Evolutionary conservation across 2,329 filamentous ascomycete species (phyloP), one percentile per base, ranked within the genome.

Genomic region (Pseudogymnoascus sp.): DNA sequence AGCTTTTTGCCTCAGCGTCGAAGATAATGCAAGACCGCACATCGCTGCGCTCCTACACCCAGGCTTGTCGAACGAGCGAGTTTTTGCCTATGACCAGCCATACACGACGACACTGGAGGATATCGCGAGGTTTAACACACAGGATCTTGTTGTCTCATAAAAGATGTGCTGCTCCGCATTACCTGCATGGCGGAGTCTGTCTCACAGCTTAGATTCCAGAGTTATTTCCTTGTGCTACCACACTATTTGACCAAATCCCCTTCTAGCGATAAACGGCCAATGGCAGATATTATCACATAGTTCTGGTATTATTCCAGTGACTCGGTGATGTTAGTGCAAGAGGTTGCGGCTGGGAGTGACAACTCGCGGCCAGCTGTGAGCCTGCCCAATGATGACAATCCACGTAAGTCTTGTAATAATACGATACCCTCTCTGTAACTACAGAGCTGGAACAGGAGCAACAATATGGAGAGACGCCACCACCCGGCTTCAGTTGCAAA

Each of bases 1-100:
- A 54, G 60, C 66, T 41, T 41, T 41, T 7, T 41, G 63, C 30
- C 47, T 71, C 4, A 61, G 69, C 38, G 38, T 41, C 11, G 38
- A 41, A 14, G 38, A 41, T 18, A 41, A 41, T 22, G 38, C 18
- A 8, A 20, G 38, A n/a, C 18, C 20, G 18, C 18, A 41, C 38
- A 41, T 41, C 14, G 38, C 38, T 18, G 8, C 38, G 18, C 38
- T 41, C 5, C 18, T 22, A 6, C 38, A 22, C 18, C 38, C 38
- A 7, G 18, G 4, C 11, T 18, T 41, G 11, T 41, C 38, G 38
- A 22, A 22, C 12, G 38, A 41, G 18, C 38, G 38, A 3, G 9
- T 22, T 22, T 41, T 41, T 6, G 18, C 18, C 2, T 22, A 41
- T 22, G 38, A 60, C 4, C 28, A 61, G 1, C 33, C 60, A 8